These are phyloP conservation scores for Cornus controversa DNA, from an alignment of 148 eudicot genomes.

Conservation along the genomic window DNA sequence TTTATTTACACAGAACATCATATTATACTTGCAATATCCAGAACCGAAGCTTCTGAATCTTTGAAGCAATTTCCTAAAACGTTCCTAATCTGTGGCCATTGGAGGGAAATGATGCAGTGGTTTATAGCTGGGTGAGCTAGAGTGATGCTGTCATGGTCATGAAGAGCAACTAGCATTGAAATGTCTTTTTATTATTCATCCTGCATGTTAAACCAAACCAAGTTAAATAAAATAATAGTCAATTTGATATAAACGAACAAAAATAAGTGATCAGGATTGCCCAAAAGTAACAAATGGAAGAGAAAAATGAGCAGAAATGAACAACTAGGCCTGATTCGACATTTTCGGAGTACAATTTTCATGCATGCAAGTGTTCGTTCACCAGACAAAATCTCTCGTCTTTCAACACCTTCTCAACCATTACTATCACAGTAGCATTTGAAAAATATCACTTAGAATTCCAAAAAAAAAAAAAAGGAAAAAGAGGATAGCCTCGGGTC, in stretches of 20 bases:
- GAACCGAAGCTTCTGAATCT: too few species aligned
- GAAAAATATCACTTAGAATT: too few species aligned
- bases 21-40: neutral
- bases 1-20: slow-evolving; percentile 9
- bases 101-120: neutral
- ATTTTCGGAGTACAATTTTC: neutral
- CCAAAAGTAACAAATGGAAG: neutral
- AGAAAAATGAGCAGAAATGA: neutral
- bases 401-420: neutral
- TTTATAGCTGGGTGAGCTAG: neutral
- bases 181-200: neutral
- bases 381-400: too few species aligned
- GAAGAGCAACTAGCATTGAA: slow-evolving; percentile 6
- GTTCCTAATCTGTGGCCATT: too few species aligned
- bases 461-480: too few species aligned
- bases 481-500: neutral
- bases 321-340: neutral
- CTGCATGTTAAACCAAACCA: slow-evolving; percentile 7
- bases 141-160: neutral
- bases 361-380: neutral
- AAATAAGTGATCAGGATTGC: neutral
- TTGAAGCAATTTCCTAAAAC: too few species aligned
- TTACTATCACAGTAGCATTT: too few species aligned
- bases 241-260: neutral
- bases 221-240: neutral